These are phyloP conservation scores for Aureobasidium sp. DNA, from an alignment of 2,329 filamentous ascomycete genomes.

Conservation along the genomic window DNA sequence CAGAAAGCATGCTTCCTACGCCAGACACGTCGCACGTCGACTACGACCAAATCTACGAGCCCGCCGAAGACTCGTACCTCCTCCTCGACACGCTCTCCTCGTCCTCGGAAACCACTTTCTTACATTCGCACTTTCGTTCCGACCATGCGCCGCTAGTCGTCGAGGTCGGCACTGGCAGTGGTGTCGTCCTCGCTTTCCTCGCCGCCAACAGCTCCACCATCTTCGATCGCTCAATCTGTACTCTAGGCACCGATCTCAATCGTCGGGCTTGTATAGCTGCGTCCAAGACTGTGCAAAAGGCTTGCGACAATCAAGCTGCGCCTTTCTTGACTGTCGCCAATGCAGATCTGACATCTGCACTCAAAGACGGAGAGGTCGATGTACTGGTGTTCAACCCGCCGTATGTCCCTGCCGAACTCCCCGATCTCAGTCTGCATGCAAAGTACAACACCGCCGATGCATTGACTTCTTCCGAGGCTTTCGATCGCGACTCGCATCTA, in stretches of 20 bases:
- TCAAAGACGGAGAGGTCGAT: slow-evolving; percentile 60
- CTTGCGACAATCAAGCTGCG: not conserved
- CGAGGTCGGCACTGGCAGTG: slow-evolving; percentile 86
- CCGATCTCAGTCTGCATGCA: slow-evolving; percentile 35
- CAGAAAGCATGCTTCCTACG: slow-evolving; percentile 72
- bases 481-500: slow-evolving; percentile 75
- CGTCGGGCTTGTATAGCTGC: slow-evolving; percentile 74
- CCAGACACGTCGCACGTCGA: slow-evolving; percentile 88
- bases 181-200: slow-evolving; percentile 85
- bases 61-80: slow-evolving; percentile 91
- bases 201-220: slow-evolving; percentile 66
- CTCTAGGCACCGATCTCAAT: slow-evolving; percentile 79
- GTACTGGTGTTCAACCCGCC: slow-evolving; percentile 94
- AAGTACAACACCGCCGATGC: slow-evolving; percentile 20
- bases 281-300: slow-evolving; percentile 51
- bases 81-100: slow-evolving; percentile 86
- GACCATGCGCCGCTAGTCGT: slow-evolving; percentile 53
- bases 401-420: slow-evolving; percentile 61
- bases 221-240: slow-evolving; percentile 65
- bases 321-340: slow-evolving; percentile 61
- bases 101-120: slow-evolving; percentile 58
- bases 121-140: slow-evolving; percentile 54
- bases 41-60: slow-evolving; percentile 86
- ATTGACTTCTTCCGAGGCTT: slow-evolving; percentile 33
- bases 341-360: slow-evolving; percentile 60